Percentiles rank a stretch among this genome's conserved stretches.
These are phyloP conservation scores for Tolypocladium guangdongense DNA, from an alignment of 2,329 filamentous ascomycete genomes.

Conservation along the genomic window DNA sequence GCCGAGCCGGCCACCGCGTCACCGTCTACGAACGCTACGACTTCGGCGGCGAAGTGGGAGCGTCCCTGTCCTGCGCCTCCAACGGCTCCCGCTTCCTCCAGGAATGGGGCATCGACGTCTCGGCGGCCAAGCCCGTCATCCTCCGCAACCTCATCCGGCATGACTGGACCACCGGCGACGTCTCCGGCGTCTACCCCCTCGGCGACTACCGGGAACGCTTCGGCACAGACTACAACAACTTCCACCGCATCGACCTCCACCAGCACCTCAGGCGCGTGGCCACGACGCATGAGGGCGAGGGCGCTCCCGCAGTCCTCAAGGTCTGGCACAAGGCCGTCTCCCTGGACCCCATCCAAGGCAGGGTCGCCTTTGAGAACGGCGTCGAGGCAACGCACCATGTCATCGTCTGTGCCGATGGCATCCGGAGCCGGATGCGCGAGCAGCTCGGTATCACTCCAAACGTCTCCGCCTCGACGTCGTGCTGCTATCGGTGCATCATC, in stretches of 20 bases:
- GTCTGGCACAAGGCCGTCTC: conserved; percentile 40
- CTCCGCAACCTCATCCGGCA: conserved; percentile 50
- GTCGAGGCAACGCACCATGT: conserved; percentile 37
- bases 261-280: conserved; percentile 48
- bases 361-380: conserved; percentile 40
- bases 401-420: conserved; percentile 50
- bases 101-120: conserved; percentile 50
- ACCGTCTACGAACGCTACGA: conserved; percentile 53
- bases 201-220: conserved; percentile 50
- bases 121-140: conserved; percentile 48
- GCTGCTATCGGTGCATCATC: conserved; percentile 51
- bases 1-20: conserved; percentile 27
- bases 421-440: conserved; percentile 45
- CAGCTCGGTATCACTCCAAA: conserved; percentile 44
- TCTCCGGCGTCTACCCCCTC: conserved; percentile 45
- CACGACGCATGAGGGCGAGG: conserved; percentile 35
- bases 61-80: conserved; percentile 50
- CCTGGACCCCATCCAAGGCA: conserved; percentile 38
- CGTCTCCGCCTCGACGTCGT: conserved; percentile 40
- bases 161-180: conserved; percentile 52
- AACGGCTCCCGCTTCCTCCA: conserved; percentile 54
- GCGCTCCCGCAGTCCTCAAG: conserved; percentile 35
- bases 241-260: conserved; percentile 54
- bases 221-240: conserved; percentile 53
- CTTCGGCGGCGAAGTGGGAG: conserved; percentile 54